Evolutionary conservation across 202 grass and related monocot genomes (phyloP).

Genomic region (Carex arenaria): DNA sequence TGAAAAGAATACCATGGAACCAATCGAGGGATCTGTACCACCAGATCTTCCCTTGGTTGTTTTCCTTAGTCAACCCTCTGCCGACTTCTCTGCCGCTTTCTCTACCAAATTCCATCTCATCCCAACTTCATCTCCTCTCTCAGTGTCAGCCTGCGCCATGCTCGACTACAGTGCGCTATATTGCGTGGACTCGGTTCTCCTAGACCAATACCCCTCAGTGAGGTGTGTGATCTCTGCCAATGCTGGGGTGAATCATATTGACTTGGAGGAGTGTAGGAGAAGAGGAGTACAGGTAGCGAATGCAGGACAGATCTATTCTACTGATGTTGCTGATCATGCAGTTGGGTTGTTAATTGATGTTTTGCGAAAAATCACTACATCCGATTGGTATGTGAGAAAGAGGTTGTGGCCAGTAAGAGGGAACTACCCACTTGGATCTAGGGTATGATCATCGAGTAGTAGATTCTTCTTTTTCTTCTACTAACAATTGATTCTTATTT

Average conservation of each 20-base stretch:
- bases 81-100: not conserved
- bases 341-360: slow-evolving; percentile 37
- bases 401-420: slow-evolving; percentile 17
- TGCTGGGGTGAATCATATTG: slow-evolving; percentile 30
- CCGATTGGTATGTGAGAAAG: slow-evolving; percentile 17
- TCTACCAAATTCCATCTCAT: slow-evolving; percentile 13
- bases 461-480: not conserved
- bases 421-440: not conserved
- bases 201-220: not conserved
- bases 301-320: not conserved
- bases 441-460: not conserved
- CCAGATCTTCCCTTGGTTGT: not conserved
- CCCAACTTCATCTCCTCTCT: not conserved
- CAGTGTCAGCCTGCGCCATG: not conserved
- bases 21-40: not conserved
- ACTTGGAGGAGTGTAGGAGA: slow-evolving; percentile 33
- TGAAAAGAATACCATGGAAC: not conserved
- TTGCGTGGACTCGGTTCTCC: slow-evolving; percentile 16
- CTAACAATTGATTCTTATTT: not conserved
- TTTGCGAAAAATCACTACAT: slow-evolving; percentile 24
- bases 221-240: slow-evolving; percentile 26
- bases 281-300: slow-evolving; percentile 13
- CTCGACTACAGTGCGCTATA: not conserved
- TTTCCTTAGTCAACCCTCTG: not conserved
- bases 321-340: slow-evolving; percentile 33